Evolutionary conservation across 2,329 filamentous ascomycete species (phyloP).

Genomic region (Aureobasidium sp.): DNA sequence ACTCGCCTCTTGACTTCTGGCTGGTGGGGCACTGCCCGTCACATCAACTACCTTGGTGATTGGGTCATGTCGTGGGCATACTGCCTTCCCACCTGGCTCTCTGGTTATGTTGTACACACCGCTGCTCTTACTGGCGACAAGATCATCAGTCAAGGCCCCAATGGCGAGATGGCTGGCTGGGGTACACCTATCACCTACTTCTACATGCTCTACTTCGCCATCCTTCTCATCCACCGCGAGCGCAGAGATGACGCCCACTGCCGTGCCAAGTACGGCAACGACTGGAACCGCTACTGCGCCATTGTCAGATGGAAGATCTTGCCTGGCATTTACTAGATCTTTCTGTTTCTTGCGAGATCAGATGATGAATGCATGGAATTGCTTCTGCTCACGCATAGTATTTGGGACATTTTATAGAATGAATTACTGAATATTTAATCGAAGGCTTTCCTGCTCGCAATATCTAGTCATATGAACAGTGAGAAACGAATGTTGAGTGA

Average conservation of each 20-base stretch:
- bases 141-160: constrained; percentile 42
- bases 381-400: not conserved
- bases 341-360: not conserved
- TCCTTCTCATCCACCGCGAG: constrained; percentile 80
- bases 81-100: constrained; percentile 75
- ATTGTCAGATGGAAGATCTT: constrained; percentile 76
- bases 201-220: constrained; percentile 84
- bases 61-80: constrained; percentile 93
- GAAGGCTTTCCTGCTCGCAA: no score
- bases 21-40: constrained; percentile 88
- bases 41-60: constrained; percentile 95
- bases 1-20: constrained; percentile 75
- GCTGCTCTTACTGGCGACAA: constrained; percentile 52
- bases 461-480: no score
- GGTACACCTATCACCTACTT: constrained; percentile 90
- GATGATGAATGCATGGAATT: not conserved
- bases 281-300: constrained; percentile 85
- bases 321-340: constrained; percentile 69
- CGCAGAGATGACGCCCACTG: constrained; percentile 87
- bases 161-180: constrained; percentile 63
- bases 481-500: not conserved
- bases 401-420: not conserved
- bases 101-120: constrained; percentile 67
- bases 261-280: constrained; percentile 78
- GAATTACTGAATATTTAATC: no score